Base-by-base conservation (phyloP, 2,329 filamentous ascomycete genomes). In the Penicillium oxalicum region DNA sequence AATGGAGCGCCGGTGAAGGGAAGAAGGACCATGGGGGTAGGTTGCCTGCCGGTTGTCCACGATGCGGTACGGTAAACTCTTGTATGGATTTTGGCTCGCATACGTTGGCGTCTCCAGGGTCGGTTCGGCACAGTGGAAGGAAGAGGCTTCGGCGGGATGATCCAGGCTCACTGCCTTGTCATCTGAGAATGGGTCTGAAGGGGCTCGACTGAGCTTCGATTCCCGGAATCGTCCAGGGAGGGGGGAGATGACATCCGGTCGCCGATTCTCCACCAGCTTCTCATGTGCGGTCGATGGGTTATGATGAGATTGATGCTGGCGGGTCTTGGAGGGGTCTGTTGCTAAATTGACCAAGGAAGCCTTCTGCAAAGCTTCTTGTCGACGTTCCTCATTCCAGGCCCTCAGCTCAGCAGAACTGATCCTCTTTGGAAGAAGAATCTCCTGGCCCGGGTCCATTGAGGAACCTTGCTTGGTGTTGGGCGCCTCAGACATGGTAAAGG, bases 151-250 rank as follows among this genome's bases (percentile, higher is more conserved):
- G 5, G 24, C 29, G 11, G 4, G 28, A 25, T 9, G n/a, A 27
- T 29, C n/a, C 4, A 18, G 12, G 11, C 53, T 54, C 5, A 40
- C n/a, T 8, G 43, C 45, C 40, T 58, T 60, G 8, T 47, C 51
- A 47, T 60, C 56, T 4, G 53, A 58, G 32, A 60, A 59, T 5
- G 56, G 57, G 29, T 58, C 52, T 3, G 57, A 59, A 13, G 12
- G 13, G 9, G 54, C 54, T 1, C 9, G 40, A 1, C 29, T 13
- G 32, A 54, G 50, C 4, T 18, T 40, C 4, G 13, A 24, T 25
- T 50, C 40, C 37, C 39, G 26, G 11, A 4, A 12, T 18, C 24
- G 5, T 2, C 44, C 33, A 1, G 40, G n/a, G 29, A 33, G 42
- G 12, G 56, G 40, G 32, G 52, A 27, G 11, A 51, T 29, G 9